These are phyloP conservation scores for Phylloporus rhodoxanthus DNA, from an alignment of 768 basidiomycete genomes.

Conservation along the genomic window DNA sequence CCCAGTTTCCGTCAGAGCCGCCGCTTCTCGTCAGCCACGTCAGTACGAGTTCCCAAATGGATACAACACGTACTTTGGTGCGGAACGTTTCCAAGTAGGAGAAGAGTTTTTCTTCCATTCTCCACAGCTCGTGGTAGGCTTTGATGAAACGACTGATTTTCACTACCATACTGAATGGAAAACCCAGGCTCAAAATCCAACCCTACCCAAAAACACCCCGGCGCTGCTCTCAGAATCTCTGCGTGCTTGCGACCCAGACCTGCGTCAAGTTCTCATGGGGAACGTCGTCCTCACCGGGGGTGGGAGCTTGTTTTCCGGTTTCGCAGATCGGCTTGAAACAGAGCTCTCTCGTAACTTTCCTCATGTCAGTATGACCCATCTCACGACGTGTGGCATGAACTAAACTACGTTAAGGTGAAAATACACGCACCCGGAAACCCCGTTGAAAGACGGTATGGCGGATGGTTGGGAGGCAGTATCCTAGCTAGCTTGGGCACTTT, in stretches of 20 bases:
- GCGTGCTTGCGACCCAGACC: conserved; percentile 82
- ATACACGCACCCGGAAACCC: conserved; percentile 90
- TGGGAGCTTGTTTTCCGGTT: conserved; percentile 79
- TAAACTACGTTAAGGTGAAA: conserved; percentile 58
- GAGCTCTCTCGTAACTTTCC: conserved; percentile 74
- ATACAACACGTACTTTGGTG: conserved; percentile 75
- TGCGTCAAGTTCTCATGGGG: conserved; percentile 82
- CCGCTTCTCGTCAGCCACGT: conserved; percentile 48
- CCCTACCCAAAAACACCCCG: conserved; percentile 70
- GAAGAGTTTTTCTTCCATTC: conserved; percentile 87
- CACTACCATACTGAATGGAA: conserved; percentile 6
- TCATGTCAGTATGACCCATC: conserved; percentile 50
- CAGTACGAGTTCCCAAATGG: conserved; percentile 97
- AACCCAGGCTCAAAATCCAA: conserved; percentile 48
- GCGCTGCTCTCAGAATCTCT: conserved; percentile 73
- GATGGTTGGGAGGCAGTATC: conserved; percentile 96
- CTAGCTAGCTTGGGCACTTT: conserved; percentile 93
- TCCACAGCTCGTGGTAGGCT: conserved; percentile 44
- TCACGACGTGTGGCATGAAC: neutral
- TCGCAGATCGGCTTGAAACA: conserved; percentile 72
- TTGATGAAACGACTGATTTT: neutral
- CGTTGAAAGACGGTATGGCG: conserved; percentile 82
- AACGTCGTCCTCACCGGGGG: conserved; percentile 97
- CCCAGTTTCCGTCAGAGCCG: conserved; percentile 39
- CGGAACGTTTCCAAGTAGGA: conserved; percentile 76